Conservation (phyloP, 192 early-diverging fungal genomes). For the Cladochytrium replicatum region DNA sequence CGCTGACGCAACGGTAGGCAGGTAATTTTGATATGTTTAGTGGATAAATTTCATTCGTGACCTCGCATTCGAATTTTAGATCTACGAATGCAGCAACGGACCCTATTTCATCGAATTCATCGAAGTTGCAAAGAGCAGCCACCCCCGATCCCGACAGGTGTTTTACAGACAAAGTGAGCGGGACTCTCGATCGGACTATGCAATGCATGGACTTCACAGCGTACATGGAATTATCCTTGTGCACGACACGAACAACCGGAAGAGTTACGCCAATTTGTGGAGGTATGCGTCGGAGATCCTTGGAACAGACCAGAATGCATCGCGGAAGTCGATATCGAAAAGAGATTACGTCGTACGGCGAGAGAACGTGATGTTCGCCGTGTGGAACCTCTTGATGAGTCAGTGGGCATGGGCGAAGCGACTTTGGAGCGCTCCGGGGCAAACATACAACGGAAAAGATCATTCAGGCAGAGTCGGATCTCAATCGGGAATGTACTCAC, state of each 20-base stretch:
- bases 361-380: too few species aligned
- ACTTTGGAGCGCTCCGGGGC: conserved; percentile 2
- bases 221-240: conserved; percentile 41
- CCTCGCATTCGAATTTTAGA: conserved; percentile 10
- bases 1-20: conserved; percentile 36
- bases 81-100: conserved; percentile 11
- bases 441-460: background rate
- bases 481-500: background rate
- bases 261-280: conserved; percentile 45
- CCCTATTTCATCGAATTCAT: conserved; percentile 46
- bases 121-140: conserved; percentile 36
- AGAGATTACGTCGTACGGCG: too few species aligned
- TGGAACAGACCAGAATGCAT: too few species aligned
- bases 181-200: too few species aligned
- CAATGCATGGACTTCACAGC: too few species aligned
- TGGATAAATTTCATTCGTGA: conserved; percentile 2
- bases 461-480: background rate
- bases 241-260: conserved; percentile 38
- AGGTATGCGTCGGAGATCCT: conserved; percentile 31
- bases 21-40: background rate
- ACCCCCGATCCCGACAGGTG: conserved; percentile 35
- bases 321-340: too few species aligned
- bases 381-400: too few species aligned
- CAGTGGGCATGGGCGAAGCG: too few species aligned
- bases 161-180: too few species aligned